Base-by-base conservation (phyloP, 2,329 filamentous ascomycete species). In the Colletotrichum plurivorum region DNA sequence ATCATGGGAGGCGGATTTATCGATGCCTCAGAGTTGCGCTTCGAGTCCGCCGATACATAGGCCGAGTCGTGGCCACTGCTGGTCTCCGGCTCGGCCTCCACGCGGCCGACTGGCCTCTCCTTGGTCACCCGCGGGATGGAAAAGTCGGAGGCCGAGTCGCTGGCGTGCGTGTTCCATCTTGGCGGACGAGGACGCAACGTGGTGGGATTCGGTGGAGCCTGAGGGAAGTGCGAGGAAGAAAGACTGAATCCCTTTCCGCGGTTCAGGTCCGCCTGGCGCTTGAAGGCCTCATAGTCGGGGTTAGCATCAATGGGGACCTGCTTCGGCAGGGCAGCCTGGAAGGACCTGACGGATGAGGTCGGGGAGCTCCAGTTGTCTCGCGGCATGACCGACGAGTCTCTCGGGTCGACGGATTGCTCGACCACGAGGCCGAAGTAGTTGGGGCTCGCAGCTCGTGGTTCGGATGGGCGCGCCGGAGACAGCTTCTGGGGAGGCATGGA, bases 391-490 rank as follows among this genome's bases (percentile, higher is more conserved):
- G 86, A 88, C 3, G 91, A 92, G 61, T 91, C 90, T 70, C 90
- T 87, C 25, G 87, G 84, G 70, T 93, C 90, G 53, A 82, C 80
- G 20, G 88, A 78, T 41, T 70, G 73, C 67, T 94, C 90, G 71
- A 93, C 82, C 36, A 90, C 84, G 69, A 97, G 88, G 64, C 93
- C 93, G 78, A 97, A 97, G 80, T 97, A 97, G 78, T 95, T 97
- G 13, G 94, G 93, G 77, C 93, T 95, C 10, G 90, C 82, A 1
- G 87, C 81, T 71, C 85, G 83, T 16, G 76, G 76, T 48, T 84
- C 82, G 2, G 75, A 65, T 5, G 74, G 64, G 48, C 79, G 76
- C 27, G 72, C 76, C 2, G 85, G 84, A 2, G 87, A 86, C 6
- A 85, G 76, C 69, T 83, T 85, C 6, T 55, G 71, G 0, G 88